phyloP scores from a whole-genome alignment of 140 eudicot species.

The Cichorium intybus region DNA sequence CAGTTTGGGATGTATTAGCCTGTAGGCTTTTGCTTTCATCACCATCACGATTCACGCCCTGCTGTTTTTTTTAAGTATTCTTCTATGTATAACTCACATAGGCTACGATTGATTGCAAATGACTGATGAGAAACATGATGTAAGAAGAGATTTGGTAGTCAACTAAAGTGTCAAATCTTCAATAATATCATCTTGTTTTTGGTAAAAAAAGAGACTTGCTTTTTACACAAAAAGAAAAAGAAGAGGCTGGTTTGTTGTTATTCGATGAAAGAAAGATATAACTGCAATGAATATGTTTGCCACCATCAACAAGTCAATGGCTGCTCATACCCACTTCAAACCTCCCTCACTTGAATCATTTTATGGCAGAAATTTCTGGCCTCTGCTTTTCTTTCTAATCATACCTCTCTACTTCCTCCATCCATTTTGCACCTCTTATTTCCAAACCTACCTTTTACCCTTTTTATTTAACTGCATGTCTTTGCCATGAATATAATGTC shows the following conservation, averaged over 20 bases:
- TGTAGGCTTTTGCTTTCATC: background rate
- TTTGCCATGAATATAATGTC: background rate
- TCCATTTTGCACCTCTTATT: slow-evolving; percentile 25
- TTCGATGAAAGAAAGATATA: slow-evolving; percentile 21
- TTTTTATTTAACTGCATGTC: background rate
- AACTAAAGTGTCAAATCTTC: slow-evolving; percentile 37
- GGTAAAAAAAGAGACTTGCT: background rate
- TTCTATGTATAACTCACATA: background rate
- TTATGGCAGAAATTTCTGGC: slow-evolving; percentile 3
- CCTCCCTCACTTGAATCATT: background rate
- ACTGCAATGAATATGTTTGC: slow-evolving; percentile 36
- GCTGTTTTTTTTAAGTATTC: background rate
- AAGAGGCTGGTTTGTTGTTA: slow-evolving; percentile 9
- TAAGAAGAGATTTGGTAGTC: slow-evolving; percentile 12
- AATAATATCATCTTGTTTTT: background rate
- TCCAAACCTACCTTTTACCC: slow-evolving; percentile 2
- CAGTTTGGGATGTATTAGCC: too few relatives aligned
- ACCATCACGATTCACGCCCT: too few relatives aligned
- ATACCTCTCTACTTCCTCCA: slow-evolving; percentile 7
- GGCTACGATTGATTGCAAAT: background rate
- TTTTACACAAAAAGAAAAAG: slow-evolving; percentile 12
- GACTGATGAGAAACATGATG: slow-evolving; percentile 10
- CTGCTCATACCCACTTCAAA: slow-evolving; percentile 13
- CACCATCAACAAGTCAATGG: slow-evolving; percentile 25
- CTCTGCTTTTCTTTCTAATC: slow-evolving; percentile 24